Evolutionary conservation across 2,329 filamentous ascomycete species (phyloP), one percentile per base, ranked within the genome.

Genomic region (Pezicula neosporulosa): DNA sequence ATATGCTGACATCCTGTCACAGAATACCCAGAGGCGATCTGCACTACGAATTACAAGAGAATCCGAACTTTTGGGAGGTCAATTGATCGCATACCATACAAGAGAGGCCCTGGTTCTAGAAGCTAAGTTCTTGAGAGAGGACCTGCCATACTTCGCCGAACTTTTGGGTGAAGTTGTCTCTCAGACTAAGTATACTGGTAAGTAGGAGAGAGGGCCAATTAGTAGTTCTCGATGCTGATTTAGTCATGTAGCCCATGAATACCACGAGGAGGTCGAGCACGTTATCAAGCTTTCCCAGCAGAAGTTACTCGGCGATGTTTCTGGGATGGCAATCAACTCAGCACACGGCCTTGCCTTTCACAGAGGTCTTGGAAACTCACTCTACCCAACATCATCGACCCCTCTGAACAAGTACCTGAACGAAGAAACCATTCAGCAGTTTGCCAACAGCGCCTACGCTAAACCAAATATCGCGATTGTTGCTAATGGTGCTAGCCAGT

Each of bases 91-190:
- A 60, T 90, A 89, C 73, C 91, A 97, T 77, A 92, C 90, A 64
- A 88, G 93, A 68, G 94, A 99, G 80, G 91, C 91, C 69, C 77
- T 99, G 58, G 85, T 99, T 54, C 77, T 99, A 66, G 86, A 93
- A 73, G 90, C 94, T 70, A 96, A 88, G 77, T 99, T 99, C 81
- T 84, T 99, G 61, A 86, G 90, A 70, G 86, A 94, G 70, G 92
- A 99, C 71, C 85, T 99, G 61, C 94, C 94, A 62, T 99, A 97
- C 83, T 99, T 96, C 72, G 84, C 91, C 66, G 94, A 99, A 79
- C 81, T 99, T 60, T 82, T 99, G 63, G 90, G 87, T 67, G 95
- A 99, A 79, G 89, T 97, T 65, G 80, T 94, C 66, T 85, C 87
- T 56, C 78, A 89, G 74, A 96, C 93, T 63, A 94, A 90, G 76